Conservation (phyloP, 1,284 basidiomycete species). For the Golubevia pallescens region DNA sequence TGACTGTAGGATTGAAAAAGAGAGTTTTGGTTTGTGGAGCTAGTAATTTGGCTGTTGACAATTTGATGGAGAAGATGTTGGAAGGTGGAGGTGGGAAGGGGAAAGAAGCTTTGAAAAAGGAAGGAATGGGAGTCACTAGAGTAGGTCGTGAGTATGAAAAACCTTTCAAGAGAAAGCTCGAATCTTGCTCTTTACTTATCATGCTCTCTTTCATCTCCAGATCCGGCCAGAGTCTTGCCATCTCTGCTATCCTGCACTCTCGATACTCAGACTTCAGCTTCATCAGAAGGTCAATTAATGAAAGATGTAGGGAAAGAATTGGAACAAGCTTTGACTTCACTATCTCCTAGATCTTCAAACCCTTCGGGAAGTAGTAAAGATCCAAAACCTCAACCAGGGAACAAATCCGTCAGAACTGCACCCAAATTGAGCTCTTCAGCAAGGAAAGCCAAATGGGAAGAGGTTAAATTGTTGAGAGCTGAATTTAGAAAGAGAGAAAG, state of each 20-base stretch:
- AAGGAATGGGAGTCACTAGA: conserved; percentile 35
- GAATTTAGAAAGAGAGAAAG: conserved; percentile 45
- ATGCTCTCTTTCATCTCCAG: conserved; percentile 1
- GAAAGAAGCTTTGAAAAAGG: conserved; percentile 30
- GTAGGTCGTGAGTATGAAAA: conserved; percentile 25
- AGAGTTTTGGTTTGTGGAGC: conserved; percentile 55
- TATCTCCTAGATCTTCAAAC: conserved; percentile 9
- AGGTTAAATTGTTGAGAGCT: conserved; percentile 39
- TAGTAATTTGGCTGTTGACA: conserved; percentile 58
- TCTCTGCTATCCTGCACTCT: conserved; percentile 34
- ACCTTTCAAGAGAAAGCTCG: too few relatives aligned
- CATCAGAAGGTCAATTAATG: conserved; percentile 41
- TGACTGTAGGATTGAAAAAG: conserved; percentile 18
- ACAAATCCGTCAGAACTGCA: background rate
- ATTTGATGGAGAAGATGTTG: conserved; percentile 38
- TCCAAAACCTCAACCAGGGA: conserved; percentile 4
- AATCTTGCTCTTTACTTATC: background rate
- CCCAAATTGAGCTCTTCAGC: background rate
- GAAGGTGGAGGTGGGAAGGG: too few relatives aligned
- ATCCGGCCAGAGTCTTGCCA: conserved; percentile 51
- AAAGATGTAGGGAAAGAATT: conserved; percentile 48
- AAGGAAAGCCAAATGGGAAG: conserved; percentile 39
- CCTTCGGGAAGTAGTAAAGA: conserved; percentile 3
- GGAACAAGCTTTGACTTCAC: conserved; percentile 11
- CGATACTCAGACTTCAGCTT: conserved; percentile 39